phyloP scores from a whole-genome alignment of 2,329 filamentous ascomycete species.

The Lachnellula subtilissima region DNA sequence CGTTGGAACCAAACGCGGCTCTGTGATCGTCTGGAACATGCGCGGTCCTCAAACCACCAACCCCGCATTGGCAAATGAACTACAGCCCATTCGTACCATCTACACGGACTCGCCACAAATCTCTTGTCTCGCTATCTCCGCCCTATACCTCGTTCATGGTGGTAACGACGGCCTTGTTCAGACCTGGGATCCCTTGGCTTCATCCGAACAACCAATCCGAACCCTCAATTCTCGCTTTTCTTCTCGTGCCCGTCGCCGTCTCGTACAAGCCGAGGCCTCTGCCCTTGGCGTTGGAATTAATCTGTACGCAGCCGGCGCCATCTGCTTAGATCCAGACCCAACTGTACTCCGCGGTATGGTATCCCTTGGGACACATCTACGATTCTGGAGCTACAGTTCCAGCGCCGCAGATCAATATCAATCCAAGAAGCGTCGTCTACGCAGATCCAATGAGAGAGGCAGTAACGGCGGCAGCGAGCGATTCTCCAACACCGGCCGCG shows the following conservation, averaged over 20 bases:
- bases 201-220: conserved; percentile 69
- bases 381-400: conserved; percentile 95
- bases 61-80: conserved; percentile 48
- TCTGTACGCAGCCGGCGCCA: conserved; percentile 76
- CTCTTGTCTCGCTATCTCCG: conserved; percentile 75
- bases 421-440: conserved; percentile 71
- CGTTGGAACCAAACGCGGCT: conserved; percentile 72
- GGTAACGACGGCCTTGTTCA: conserved; percentile 94
- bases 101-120: conserved; percentile 88
- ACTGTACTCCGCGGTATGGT: conserved; percentile 81
- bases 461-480: conserved; percentile 53
- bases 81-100: conserved; percentile 73
- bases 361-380: conserved; percentile 78
- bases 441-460: conserved; percentile 56
- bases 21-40: conserved; percentile 80
- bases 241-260: conserved; percentile 73
- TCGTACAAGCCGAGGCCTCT: conserved; percentile 61
- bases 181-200: conserved; percentile 93
- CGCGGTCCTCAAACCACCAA: conserved; percentile 58
- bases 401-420: conserved; percentile 66
- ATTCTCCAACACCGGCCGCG: conserved; percentile 58
- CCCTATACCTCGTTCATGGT: conserved; percentile 85
- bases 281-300: conserved; percentile 66
- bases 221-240: conserved; percentile 84
- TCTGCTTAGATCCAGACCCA: conserved; percentile 82